phyloP scores from a whole-genome alignment of 1,284 basidiomycete species.

The Meripilus lineatus region DNA sequence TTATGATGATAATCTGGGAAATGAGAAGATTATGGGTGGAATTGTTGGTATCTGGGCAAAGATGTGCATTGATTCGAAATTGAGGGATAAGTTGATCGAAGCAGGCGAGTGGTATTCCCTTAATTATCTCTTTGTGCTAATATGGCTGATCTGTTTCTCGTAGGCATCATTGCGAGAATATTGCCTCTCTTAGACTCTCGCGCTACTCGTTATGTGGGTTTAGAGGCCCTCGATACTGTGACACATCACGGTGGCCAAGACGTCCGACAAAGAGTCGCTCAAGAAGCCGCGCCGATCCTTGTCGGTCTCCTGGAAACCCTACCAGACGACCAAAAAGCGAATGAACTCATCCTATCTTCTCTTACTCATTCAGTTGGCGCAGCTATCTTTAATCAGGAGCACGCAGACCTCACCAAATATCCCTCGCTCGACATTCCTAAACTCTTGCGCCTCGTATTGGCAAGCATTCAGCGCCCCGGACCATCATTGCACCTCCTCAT shows the following conservation, averaged over 20 bases:
- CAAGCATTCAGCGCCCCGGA: conserved; percentile 39
- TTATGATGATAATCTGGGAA: conserved; percentile 18
- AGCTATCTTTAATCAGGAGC: conserved; percentile 37
- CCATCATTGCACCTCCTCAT: conserved; percentile 39
- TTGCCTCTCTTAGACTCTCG: conserved; percentile 46
- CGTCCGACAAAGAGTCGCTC: conserved; percentile 47
- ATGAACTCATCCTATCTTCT: conserved; percentile 47
- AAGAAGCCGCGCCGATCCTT: conserved; percentile 33
- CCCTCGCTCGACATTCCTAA: conserved; percentile 39
- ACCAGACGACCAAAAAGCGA: conserved; percentile 43
- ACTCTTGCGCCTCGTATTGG: conserved; percentile 39
- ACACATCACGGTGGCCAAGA: conserved; percentile 56
- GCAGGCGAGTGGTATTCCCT: conserved; percentile 34
- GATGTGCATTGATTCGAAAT: conserved; percentile 54
- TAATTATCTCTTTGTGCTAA: not conserved
- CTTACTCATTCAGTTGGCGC: conserved; percentile 48
- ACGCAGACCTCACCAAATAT: conserved; percentile 31
- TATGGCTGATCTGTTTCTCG: no score
- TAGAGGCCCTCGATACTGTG: conserved; percentile 50
- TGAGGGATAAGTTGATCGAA: conserved; percentile 51
- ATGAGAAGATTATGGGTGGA: conserved; percentile 35
- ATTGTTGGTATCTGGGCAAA: conserved; percentile 59
- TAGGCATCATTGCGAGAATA: conserved; percentile 51
- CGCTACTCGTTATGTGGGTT: conserved; percentile 42
- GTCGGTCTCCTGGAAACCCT: conserved; percentile 41